phyloP scores from a whole-genome alignment of 345 rosid species.

The Tarenaya hassleriana region DNA sequence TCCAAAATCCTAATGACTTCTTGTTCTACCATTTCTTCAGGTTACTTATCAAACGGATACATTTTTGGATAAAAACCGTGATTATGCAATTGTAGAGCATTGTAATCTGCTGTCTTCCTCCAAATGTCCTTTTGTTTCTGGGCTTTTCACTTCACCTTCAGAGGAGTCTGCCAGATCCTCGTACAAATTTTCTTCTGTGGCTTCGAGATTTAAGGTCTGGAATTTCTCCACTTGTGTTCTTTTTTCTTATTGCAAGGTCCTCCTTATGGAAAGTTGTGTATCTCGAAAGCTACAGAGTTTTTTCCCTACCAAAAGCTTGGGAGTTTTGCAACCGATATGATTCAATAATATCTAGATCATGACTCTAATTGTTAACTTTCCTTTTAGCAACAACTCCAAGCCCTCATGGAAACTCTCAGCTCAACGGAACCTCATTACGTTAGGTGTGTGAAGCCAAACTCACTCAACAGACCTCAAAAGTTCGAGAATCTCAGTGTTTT shows the following conservation, averaged over 20 bases:
- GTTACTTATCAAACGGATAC: conserved; percentile 86
- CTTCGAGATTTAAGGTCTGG: conserved; percentile 91
- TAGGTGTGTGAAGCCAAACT: conserved; percentile 98
- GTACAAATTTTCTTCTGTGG: conserved; percentile 92
- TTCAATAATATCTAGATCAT: background rate
- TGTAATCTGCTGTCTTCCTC: conserved; percentile 88
- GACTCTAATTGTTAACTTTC: conserved; percentile 17
- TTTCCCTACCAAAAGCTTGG: background rate
- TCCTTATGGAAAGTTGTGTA: conserved; percentile 5
- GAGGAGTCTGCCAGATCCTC: conserved; percentile 89
- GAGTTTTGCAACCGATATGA: background rate
- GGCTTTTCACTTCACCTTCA: conserved; percentile 56
- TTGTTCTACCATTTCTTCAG: conserved; percentile 36
- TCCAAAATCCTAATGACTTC: conserved; percentile 18
- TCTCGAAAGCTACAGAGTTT: conserved; percentile 5
- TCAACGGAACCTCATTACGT: conserved; percentile 92
- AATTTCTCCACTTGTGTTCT: conserved; percentile 9
- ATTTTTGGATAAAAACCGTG: conserved; percentile 93
- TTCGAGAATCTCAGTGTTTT: conserved; percentile 80
- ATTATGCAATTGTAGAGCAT: conserved; percentile 90
- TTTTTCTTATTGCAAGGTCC: conserved; percentile 9
- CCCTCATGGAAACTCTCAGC: conserved; percentile 95
- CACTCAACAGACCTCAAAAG: conserved; percentile 74
- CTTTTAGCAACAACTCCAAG: conserved; percentile 94
- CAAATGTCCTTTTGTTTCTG: conserved; percentile 68